Evolutionary conservation across 1,284 basidiomycete genomes (phyloP).

Genomic region (Erythrobasidium hasegawianum): DNA sequence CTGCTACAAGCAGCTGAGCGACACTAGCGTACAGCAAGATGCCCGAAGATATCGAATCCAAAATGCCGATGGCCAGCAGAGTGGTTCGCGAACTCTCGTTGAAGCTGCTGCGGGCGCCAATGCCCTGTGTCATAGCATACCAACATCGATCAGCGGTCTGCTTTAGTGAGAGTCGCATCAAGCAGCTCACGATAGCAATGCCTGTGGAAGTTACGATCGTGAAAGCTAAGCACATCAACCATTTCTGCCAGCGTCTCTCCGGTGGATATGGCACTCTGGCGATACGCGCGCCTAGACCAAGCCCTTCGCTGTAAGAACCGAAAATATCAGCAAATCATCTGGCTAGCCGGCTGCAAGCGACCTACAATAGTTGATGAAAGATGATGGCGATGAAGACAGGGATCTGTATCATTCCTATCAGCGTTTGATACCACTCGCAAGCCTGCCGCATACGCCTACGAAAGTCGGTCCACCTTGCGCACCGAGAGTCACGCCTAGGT

Average conservation of each 20-base stretch:
- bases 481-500: conserved; percentile 49
- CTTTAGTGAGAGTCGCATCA: too few relatives aligned
- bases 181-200: conserved; percentile 36
- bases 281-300: conserved; percentile 45
- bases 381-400: conserved; percentile 47
- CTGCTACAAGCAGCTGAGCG: conserved; percentile 22
- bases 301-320: conserved; percentile 35
- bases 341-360: too few relatives aligned
- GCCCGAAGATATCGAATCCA: conserved; percentile 80
- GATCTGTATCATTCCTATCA: conserved; percentile 8
- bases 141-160: conserved; percentile 41
- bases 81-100: conserved; percentile 46
- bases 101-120: conserved; percentile 46
- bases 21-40: conserved; percentile 56
- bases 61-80: conserved; percentile 57
- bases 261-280: conserved; percentile 38
- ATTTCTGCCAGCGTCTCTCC: conserved; percentile 38
- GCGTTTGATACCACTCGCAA: too few relatives aligned
- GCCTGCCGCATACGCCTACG: not conserved
- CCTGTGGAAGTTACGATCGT: conserved; percentile 41
- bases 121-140: conserved; percentile 46
- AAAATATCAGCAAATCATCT: too few relatives aligned
- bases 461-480: conserved; percentile 10
- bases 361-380: conserved; percentile 45
- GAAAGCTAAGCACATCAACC: conserved; percentile 43